These are phyloP conservation scores for Cyclocybe aegerita DNA, from an alignment of 768 basidiomycete species.

Conservation along the genomic window DNA sequence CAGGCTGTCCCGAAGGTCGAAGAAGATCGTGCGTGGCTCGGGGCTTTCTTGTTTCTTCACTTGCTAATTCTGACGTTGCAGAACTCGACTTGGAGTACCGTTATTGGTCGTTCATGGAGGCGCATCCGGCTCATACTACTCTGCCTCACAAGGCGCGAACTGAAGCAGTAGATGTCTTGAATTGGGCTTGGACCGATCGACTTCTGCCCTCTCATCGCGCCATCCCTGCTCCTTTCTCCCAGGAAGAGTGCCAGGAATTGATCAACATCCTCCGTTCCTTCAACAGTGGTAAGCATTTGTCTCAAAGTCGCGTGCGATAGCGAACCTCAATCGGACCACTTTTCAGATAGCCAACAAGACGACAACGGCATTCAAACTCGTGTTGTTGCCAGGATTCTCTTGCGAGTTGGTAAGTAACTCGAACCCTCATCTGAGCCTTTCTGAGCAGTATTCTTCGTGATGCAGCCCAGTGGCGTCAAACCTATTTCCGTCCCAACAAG, in stretches of 20 bases:
- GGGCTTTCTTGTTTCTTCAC: background rate
- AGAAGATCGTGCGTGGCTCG: constrained; percentile 44
- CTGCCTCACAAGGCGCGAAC: constrained; percentile 54
- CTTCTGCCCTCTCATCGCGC: constrained; percentile 60
- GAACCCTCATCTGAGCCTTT: background rate
- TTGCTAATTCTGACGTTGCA: constrained; percentile 22
- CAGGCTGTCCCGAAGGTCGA: constrained; percentile 20
- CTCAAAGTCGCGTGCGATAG: background rate
- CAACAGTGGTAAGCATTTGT: constrained; percentile 15
- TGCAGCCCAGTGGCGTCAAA: constrained; percentile 66
- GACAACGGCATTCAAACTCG: constrained; percentile 51
- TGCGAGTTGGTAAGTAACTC: constrained; percentile 58
- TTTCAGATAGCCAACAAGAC: constrained; percentile 24
- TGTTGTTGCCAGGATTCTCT: constrained; percentile 64
- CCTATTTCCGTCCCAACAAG: constrained; percentile 66
- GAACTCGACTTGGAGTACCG: constrained; percentile 75
- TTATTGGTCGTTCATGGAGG: constrained; percentile 81
- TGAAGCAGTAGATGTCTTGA: constrained; percentile 75
- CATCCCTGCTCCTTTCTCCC: constrained; percentile 66
- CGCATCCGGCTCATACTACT: constrained; percentile 70
- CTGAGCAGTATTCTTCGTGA: background rate
- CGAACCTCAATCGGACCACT: background rate
- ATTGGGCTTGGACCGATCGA: constrained; percentile 82
- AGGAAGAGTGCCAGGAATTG: constrained; percentile 77
- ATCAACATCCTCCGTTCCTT: constrained; percentile 50